phyloP scores from a whole-genome alignment of 2,329 filamentous ascomycete species.

The Westerdykella aurantiaca region DNA sequence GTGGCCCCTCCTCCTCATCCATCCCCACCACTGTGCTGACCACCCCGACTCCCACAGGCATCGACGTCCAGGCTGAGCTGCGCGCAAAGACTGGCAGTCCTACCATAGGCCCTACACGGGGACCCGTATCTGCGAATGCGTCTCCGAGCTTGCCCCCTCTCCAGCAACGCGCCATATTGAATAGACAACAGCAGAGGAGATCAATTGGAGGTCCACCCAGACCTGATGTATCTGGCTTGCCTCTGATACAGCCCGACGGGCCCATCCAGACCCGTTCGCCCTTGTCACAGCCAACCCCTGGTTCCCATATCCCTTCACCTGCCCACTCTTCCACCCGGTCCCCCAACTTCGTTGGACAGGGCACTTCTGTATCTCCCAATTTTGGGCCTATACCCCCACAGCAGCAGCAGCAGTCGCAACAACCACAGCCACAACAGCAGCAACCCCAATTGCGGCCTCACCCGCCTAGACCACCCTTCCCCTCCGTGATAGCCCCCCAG shows the following conservation, averaged over 20 bases:
- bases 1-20: slow-evolving; percentile 42
- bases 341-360: slow-evolving; percentile 52
- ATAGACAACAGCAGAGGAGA: slow-evolving; percentile 67
- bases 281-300: slow-evolving; percentile 73
- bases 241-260: slow-evolving; percentile 37
- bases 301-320: slow-evolving; percentile 70
- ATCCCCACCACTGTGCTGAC: background rate
- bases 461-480: slow-evolving; percentile 45
- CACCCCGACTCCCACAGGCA: slow-evolving; percentile 53
- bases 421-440: slow-evolving; percentile 35
- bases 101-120: slow-evolving; percentile 60
- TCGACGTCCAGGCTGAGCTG: slow-evolving; percentile 94
- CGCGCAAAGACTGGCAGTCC: slow-evolving; percentile 88
- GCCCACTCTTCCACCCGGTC: slow-evolving; percentile 53
- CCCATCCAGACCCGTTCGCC: slow-evolving; percentile 54
- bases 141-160: slow-evolving; percentile 57
- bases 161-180: slow-evolving; percentile 74
- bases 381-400: slow-evolving; percentile 50
- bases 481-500: slow-evolving; percentile 39
- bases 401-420: slow-evolving; percentile 44
- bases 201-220: slow-evolving; percentile 73
- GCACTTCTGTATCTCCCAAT: slow-evolving; percentile 56
- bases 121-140: slow-evolving; percentile 50
- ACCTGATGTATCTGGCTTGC: slow-evolving; percentile 47
- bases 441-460: slow-evolving; percentile 43